Conservation (phyloP, 345 rosid species). For the Hibiscus mutabilis region DNA sequence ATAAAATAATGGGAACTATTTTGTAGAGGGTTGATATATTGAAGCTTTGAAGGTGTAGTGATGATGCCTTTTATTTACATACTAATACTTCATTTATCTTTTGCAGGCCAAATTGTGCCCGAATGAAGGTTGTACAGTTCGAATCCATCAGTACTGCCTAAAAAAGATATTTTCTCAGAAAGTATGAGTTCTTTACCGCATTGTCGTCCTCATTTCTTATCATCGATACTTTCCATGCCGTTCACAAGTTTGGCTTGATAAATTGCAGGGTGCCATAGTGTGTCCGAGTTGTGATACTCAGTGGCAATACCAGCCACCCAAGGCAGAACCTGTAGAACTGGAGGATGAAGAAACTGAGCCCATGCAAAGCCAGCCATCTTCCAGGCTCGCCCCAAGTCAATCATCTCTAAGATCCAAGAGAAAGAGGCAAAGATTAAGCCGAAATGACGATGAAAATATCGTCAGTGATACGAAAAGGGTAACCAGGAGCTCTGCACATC, state of each 20-base stretch:
- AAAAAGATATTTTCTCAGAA: slow-evolving; percentile 41
- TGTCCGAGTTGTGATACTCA: slow-evolving; percentile 62
- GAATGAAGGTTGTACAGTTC: slow-evolving; percentile 46
- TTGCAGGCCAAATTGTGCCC: slow-evolving; percentile 70
- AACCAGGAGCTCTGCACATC: slow-evolving; percentile 41
- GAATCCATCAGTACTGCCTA: slow-evolving; percentile 84
- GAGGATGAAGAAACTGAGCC: slow-evolving; percentile 21
- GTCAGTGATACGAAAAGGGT: slow-evolving; percentile 35
- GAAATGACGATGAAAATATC: slow-evolving; percentile 11
- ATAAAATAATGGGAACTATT: neutral
- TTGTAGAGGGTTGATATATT: neutral
- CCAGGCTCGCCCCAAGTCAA: neutral
- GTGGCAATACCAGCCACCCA: slow-evolving; percentile 41
- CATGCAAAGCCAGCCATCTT: slow-evolving; percentile 24
- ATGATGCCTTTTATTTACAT: neutral
- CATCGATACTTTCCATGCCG: neutral
- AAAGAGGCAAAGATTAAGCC: slow-evolving; percentile 30
- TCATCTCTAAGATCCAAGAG: slow-evolving; percentile 27
- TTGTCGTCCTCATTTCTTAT: neutral
- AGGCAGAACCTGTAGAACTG: slow-evolving; percentile 43
- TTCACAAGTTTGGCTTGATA: neutral
- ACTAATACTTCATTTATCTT: neutral
- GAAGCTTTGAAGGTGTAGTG: neutral
- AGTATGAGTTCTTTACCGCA: slow-evolving; percentile 25
- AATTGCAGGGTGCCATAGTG: slow-evolving; percentile 40